Evolutionary conservation across 2,329 filamentous ascomycete genomes (phyloP).

Genomic region (Penicillium sclerotiorum): DNA sequence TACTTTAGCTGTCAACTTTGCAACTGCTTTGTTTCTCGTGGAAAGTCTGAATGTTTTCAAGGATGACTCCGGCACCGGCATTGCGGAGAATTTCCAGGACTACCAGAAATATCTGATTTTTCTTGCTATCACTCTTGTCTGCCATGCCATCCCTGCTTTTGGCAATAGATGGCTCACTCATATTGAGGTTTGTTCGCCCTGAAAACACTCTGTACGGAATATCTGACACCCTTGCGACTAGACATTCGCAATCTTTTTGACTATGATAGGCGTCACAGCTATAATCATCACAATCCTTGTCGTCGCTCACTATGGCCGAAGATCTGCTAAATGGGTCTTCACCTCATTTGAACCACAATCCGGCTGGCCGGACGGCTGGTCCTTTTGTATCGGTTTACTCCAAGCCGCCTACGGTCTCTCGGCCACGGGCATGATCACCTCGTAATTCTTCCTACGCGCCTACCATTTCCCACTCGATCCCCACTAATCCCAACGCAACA

Average conservation of each 20-base stretch:
- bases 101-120: constrained; percentile 70
- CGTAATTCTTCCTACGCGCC: constrained; percentile 52
- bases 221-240: constrained; percentile 52
- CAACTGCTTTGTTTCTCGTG: constrained; percentile 57
- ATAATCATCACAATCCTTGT: constrained; percentile 68
- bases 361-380: constrained; percentile 70
- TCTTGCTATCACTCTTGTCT: constrained; percentile 67
- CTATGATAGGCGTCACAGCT: constrained; percentile 61
- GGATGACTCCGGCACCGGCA: too few relatives aligned
- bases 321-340: constrained; percentile 61
- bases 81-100: constrained; percentile 43
- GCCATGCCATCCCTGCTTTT: constrained; percentile 52
- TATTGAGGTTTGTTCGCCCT: constrained; percentile 61
- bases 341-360: constrained; percentile 60
- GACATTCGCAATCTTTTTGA: constrained; percentile 76
- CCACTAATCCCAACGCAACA: neutral
- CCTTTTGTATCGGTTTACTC: constrained; percentile 69
- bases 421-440: constrained; percentile 74
- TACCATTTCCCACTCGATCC: too few relatives aligned
- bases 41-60: constrained; percentile 59
- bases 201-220: too few relatives aligned
- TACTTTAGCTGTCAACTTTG: constrained; percentile 72
- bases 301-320: constrained; percentile 69
- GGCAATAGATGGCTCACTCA: constrained; percentile 56
- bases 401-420: constrained; percentile 70